Evolutionary conservation across 495 filamentous ascomycete species (phyloP).

Genomic region (Penicilliopsis zonata): DNA sequence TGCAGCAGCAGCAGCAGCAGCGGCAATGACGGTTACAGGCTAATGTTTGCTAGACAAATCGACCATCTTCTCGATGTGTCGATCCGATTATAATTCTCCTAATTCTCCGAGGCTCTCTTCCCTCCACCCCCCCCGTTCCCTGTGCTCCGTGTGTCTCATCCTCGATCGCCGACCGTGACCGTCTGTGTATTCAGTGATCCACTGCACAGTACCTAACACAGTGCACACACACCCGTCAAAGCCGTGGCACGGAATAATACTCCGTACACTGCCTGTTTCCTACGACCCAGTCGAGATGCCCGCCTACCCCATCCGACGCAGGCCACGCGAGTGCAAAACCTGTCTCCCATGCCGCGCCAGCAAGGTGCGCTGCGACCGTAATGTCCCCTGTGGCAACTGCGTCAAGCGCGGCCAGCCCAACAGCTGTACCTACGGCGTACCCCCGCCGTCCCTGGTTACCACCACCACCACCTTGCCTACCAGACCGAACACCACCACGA

Average conservation of each 20-base stretch:
- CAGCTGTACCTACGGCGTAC: slow-evolving; percentile 62
- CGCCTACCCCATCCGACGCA: slow-evolving; percentile 31
- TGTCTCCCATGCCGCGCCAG: slow-evolving; percentile 36
- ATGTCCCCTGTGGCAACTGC: slow-evolving; percentile 61
- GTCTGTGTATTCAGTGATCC: too few species aligned
- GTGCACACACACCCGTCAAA: slow-evolving; percentile 4
- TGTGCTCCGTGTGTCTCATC: too few species aligned
- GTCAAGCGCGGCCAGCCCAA: slow-evolving; percentile 56
- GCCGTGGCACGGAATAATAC: neutral
- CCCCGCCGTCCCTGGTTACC: slow-evolving; percentile 41
- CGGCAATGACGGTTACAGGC: too few species aligned
- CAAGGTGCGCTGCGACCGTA: slow-evolving; percentile 58
- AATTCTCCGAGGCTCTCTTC: too few species aligned
- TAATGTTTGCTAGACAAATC: too few species aligned
- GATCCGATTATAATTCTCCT: too few species aligned
- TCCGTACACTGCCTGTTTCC: neutral
- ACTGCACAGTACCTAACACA: too few species aligned
- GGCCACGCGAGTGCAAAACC: slow-evolving; percentile 37
- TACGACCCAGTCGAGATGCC: slow-evolving; percentile 13
- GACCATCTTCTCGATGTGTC: too few species aligned
- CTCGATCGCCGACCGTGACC: too few species aligned
- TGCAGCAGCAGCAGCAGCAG: too few species aligned
- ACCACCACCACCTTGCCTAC: slow-evolving; percentile 7
- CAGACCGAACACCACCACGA: neutral
- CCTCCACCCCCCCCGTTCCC: too few species aligned